These are phyloP conservation scores for Leccinum pachyderme DNA, from an alignment of 1,284 basidiomycete genomes.

Conservation along the genomic window DNA sequence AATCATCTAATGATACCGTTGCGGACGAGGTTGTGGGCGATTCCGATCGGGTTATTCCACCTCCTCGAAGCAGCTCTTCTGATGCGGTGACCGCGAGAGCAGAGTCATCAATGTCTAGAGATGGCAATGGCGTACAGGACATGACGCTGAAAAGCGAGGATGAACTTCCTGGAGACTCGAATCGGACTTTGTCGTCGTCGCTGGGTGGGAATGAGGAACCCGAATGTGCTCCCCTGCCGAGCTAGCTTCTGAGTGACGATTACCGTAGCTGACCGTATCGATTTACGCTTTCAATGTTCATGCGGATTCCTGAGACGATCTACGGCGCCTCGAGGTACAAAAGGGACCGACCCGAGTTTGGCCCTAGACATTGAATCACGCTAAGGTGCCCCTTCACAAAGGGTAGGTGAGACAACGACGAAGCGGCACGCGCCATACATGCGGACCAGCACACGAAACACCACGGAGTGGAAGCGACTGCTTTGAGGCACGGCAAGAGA, in stretches of 20 bases:
- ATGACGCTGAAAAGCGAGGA: conserved; percentile 5
- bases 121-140: conserved; percentile 6
- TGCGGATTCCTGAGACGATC: conserved; percentile 23
- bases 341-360: not conserved
- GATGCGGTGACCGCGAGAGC: conserved; percentile 3
- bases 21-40: conserved; percentile 12
- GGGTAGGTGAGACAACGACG: not conserved
- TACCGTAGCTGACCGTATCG: conserved; percentile 12
- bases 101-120: conserved; percentile 8
- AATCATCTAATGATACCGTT: conserved; percentile 10
- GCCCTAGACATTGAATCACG: conserved; percentile 6
- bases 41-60: conserved; percentile 19
- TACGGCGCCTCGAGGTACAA: conserved; percentile 9
- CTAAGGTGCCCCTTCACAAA: conserved; percentile 16
- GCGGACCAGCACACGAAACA: not conserved
- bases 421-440: not conserved
- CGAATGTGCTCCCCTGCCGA: conserved; percentile 4
- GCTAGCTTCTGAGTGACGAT: conserved; percentile 15
- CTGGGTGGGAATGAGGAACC: conserved; percentile 9
- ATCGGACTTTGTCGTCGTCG: conserved; percentile 10
- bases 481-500: conserved; percentile 2
- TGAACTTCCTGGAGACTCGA: conserved; percentile 5
- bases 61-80: conserved; percentile 16
- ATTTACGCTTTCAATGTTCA: conserved; percentile 11
- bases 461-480: not conserved